Percentiles rank a stretch among this genome's conserved stretches.
Conservation (phyloP, 257 asterid species). For the Echium plantagineum region DNA sequence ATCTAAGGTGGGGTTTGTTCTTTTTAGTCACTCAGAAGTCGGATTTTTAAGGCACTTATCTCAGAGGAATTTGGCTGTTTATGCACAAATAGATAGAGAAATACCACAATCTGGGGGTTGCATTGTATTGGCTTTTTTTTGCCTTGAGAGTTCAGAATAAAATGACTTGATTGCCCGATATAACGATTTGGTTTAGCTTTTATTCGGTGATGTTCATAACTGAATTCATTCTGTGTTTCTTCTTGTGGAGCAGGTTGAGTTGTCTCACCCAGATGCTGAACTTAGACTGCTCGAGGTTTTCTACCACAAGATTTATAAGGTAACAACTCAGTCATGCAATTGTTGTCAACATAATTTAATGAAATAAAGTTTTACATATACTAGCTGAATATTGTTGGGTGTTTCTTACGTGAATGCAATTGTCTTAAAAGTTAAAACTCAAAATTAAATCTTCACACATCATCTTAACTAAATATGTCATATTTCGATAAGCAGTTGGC, state of each 20-base stretch:
- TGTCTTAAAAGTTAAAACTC: no score
- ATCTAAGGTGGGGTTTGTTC: slow-evolving; percentile 50
- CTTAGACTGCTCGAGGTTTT: slow-evolving; percentile 41
- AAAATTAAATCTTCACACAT: neutral
- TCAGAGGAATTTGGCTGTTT: no score
- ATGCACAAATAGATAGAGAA: no score
- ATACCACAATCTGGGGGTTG: neutral
- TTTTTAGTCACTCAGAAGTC: neutral
- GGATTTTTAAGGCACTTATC: no score
- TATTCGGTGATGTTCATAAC: neutral
- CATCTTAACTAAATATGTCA: slow-evolving; percentile 8
- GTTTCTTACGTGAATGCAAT: no score
- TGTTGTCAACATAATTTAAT: neutral
- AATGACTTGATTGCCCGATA: neutral
- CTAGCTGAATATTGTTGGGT: neutral
- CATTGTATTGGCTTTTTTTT: neutral
- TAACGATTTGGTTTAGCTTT: no score
- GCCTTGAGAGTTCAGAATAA: neutral
- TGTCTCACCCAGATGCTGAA: slow-evolving; percentile 39
- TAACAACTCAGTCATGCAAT: slow-evolving; percentile 11
- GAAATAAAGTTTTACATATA: no score
- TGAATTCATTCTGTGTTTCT: neutral
- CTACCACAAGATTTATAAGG: slow-evolving; percentile 48
- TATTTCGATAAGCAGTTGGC: neutral
- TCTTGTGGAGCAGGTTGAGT: slow-evolving; percentile 31